phyloP scores from a whole-genome alignment of 352 stramenopile genomes.

The Pythium diclinum region DNA sequence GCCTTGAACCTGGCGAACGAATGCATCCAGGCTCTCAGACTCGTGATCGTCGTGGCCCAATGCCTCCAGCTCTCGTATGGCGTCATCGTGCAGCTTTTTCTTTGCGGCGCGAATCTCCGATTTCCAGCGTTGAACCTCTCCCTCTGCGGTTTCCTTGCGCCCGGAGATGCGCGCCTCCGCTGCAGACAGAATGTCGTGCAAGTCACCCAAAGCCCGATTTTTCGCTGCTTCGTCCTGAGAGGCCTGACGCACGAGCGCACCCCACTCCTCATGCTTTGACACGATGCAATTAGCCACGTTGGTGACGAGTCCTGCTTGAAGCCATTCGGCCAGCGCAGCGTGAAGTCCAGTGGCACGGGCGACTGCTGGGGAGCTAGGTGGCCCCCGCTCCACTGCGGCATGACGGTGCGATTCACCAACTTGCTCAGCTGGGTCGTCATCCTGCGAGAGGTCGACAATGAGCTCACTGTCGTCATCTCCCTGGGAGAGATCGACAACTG shows the following conservation, averaged over 20 bases:
- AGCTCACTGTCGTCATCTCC: neutral
- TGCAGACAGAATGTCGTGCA: neutral
- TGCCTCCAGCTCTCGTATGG: too few species aligned
- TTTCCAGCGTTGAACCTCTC: too few species aligned
- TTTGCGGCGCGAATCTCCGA: too few species aligned
- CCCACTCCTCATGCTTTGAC: neutral
- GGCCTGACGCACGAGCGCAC: neutral
- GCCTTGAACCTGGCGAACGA: too few species aligned
- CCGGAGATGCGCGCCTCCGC: too few species aligned
- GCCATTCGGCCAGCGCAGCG: neutral
- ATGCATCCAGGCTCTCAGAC: too few species aligned
- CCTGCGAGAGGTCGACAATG: too few species aligned
- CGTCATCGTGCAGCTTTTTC: too few species aligned
- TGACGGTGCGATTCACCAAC: too few species aligned
- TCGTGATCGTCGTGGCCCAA: too few species aligned
- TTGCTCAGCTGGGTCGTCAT: too few species aligned
- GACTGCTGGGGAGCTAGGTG: neutral
- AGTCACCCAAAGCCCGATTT: neutral
- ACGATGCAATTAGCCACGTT: neutral
- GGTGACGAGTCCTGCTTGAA: neutral
- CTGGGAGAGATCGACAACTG: neutral
- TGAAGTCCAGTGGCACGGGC: neutral
- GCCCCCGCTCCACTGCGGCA: too few species aligned
- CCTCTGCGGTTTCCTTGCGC: neutral
- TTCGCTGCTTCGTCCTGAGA: neutral